These are phyloP conservation scores for Cucurbitaria berberidis DNA, from an alignment of 2,329 filamentous ascomycete genomes.

Conservation along the genomic window DNA sequence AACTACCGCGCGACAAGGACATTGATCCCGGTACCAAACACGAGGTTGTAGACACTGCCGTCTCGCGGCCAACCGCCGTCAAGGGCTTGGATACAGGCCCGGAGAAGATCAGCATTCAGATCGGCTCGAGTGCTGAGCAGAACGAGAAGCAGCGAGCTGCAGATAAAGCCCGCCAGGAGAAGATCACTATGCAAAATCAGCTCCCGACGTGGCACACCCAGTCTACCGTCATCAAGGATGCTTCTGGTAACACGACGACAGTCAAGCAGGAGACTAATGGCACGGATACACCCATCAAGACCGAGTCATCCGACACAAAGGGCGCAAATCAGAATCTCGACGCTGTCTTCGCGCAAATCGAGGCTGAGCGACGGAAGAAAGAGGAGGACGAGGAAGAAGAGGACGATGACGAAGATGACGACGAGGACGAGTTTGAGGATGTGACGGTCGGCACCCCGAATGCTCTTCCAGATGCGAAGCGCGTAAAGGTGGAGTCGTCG, in stretches of 20 bases:
- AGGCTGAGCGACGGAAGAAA: slow-evolving; percentile 61
- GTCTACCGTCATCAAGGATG: slow-evolving; percentile 64
- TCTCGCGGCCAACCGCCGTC: slow-evolving; percentile 69
- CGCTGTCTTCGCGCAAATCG: slow-evolving; percentile 71
- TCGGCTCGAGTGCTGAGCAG: slow-evolving; percentile 69
- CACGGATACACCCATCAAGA: slow-evolving; percentile 45
- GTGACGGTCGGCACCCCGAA: slow-evolving; percentile 40
- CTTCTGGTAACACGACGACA: slow-evolving; percentile 54
- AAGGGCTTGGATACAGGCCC: slow-evolving; percentile 70
- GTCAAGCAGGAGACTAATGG: slow-evolving; percentile 49
- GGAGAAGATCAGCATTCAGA: slow-evolving; percentile 72
- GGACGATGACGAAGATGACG: slow-evolving; percentile 55
- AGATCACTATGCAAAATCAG: slow-evolving; percentile 70
- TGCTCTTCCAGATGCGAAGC: slow-evolving; percentile 59
- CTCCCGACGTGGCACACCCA: slow-evolving; percentile 75
- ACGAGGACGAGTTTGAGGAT: slow-evolving; percentile 54
- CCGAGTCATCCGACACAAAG: slow-evolving; percentile 58
- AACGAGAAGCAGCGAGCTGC: slow-evolving; percentile 71
- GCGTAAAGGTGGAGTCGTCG: slow-evolving; percentile 64
- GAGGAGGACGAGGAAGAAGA: slow-evolving; percentile 49
- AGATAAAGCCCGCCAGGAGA: slow-evolving; percentile 69
- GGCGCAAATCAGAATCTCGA: slow-evolving; percentile 64
- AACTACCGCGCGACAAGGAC: slow-evolving; percentile 69
- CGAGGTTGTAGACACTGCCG: slow-evolving; percentile 61
- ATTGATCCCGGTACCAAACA: slow-evolving; percentile 68